These are phyloP conservation scores for Apiospora phragmitis DNA, from an alignment of 2,329 filamentous ascomycete genomes.

Conservation along the genomic window DNA sequence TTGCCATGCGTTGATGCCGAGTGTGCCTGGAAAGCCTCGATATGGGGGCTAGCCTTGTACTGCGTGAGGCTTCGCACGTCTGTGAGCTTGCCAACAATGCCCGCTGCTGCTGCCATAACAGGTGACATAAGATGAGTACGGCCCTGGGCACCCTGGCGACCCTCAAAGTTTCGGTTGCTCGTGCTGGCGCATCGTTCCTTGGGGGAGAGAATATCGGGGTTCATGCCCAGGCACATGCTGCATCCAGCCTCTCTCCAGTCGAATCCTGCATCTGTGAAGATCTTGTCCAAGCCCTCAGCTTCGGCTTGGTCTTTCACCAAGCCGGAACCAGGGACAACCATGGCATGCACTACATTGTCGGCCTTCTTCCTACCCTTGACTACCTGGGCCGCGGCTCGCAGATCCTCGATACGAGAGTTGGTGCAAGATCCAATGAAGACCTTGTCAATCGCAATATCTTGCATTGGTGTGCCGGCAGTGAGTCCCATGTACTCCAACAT, in stretches of 20 bases:
- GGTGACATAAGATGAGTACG: conserved; percentile 96
- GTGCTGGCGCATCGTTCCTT: conserved; percentile 93
- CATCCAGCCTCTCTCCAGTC: conserved; percentile 98
- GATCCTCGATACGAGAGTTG: conserved; percentile 94
- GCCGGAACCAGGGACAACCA: conserved; percentile 95
- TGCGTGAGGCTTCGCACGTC: conserved; percentile 81
- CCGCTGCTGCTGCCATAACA: conserved; percentile 91
- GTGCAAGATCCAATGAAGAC: conserved; percentile 98
- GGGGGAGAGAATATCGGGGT: conserved; percentile 92
- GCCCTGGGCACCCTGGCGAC: conserved; percentile 87
- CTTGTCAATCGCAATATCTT: conserved; percentile 92
- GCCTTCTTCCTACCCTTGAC: conserved; percentile 88
- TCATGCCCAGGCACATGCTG: conserved; percentile 99
- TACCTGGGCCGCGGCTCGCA: conserved; percentile 81
- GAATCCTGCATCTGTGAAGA: conserved; percentile 89
- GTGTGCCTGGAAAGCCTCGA: conserved; percentile 51
- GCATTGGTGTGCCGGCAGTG: conserved; percentile 80
- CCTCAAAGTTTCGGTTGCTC: conserved; percentile 97
- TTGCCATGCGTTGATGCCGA: conserved; percentile 43
- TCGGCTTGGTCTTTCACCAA: conserved; percentile 92
- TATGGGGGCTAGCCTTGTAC: conserved; percentile 59
- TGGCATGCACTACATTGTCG: conserved; percentile 84
- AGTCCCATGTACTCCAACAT: conserved; percentile 97
- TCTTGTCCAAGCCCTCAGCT: conserved; percentile 86
- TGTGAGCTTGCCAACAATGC: conserved; percentile 85